These are phyloP conservation scores for Crassisporium funariophilum DNA, from an alignment of 768 basidiomycete genomes.

Conservation along the genomic window DNA sequence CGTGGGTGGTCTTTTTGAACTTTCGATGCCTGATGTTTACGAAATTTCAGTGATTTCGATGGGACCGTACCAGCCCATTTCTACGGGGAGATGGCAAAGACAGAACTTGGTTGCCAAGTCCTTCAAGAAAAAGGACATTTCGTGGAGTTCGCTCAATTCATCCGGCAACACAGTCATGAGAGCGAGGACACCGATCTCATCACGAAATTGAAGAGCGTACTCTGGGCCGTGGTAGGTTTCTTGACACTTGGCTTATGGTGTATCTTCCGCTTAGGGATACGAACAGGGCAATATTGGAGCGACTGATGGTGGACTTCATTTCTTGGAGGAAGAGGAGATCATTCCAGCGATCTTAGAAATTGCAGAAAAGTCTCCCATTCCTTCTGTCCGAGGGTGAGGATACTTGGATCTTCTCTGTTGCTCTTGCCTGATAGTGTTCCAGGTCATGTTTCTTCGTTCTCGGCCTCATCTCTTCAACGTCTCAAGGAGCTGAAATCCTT, in stretches of 20 bases:
- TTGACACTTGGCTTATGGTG: neutral
- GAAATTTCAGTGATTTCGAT: conserved; percentile 63
- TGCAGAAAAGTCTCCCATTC: conserved; percentile 84
- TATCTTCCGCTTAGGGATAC: neutral
- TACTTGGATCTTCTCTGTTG: neutral
- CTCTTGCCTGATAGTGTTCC: conserved; percentile 4
- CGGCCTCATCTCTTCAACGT: conserved; percentile 88
- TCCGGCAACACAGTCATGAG: conserved; percentile 85
- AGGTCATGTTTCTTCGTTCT: conserved; percentile 97
- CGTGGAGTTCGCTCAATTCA: conserved; percentile 86
- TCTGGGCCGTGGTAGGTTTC: conserved; percentile 95
- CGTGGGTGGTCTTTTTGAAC: conserved; percentile 38
- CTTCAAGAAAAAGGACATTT: conserved; percentile 92
- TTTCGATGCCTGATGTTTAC: conserved; percentile 2
- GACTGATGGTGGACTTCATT: conserved; percentile 86
- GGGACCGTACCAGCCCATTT: conserved; percentile 93
- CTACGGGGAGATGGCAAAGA: conserved; percentile 97
- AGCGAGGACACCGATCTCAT: conserved; percentile 82
- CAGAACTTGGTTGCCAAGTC: conserved; percentile 90
- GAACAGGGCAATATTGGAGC: conserved; percentile 91
- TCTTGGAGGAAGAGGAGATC: conserved; percentile 94
- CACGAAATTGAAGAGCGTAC: conserved; percentile 87
- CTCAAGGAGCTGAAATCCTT: conserved; percentile 89
- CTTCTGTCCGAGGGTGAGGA: conserved; percentile 90
- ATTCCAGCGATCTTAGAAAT: conserved; percentile 90